A percentile compares a stretch with the other conserved stretches of the same genome.
These are phyloP conservation scores for Paraphoma chrysanthemicola DNA, from an alignment of 2,329 filamentous ascomycete species.

Conservation along the genomic window DNA sequence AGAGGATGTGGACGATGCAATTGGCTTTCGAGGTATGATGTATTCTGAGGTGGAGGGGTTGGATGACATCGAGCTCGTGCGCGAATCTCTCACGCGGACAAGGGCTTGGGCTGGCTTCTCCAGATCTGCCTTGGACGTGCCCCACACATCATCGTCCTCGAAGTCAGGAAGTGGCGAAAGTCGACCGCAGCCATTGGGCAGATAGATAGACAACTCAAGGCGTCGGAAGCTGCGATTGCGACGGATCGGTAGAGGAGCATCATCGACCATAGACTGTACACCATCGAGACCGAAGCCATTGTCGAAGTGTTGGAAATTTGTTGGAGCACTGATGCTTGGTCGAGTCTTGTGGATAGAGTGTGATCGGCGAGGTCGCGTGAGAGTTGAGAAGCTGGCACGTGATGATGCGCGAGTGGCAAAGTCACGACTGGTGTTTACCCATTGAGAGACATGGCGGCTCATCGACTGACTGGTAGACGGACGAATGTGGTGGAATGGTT, in stretches of 20 bases:
- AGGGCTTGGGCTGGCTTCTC: slow-evolving; percentile 42
- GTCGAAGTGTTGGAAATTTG: slow-evolving; percentile 45
- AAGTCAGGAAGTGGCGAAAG: slow-evolving; percentile 51
- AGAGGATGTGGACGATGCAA: slow-evolving; percentile 18
- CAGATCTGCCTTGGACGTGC: slow-evolving; percentile 28
- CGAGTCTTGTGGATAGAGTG: slow-evolving; percentile 28
- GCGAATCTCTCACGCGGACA: slow-evolving; percentile 39
- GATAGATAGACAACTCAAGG: slow-evolving; percentile 49
- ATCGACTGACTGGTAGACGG: slow-evolving; percentile 46
- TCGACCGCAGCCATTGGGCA: slow-evolving; percentile 36
- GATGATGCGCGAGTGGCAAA: slow-evolving; percentile 45
- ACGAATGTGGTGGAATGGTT: slow-evolving; percentile 33
- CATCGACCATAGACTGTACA: slow-evolving; percentile 42
- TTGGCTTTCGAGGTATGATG: slow-evolving; percentile 42
- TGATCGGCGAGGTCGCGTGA: slow-evolving; percentile 39
- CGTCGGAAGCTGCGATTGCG: slow-evolving; percentile 47
- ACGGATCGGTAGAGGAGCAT: slow-evolving; percentile 38
- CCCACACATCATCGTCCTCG: slow-evolving; percentile 34
- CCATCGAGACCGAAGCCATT: slow-evolving; percentile 29
- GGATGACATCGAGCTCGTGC: slow-evolving; percentile 35
- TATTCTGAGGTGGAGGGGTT: slow-evolving; percentile 32
- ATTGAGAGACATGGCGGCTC: slow-evolving; percentile 45
- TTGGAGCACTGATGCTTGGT: slow-evolving; percentile 45
- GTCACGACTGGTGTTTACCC: slow-evolving; percentile 43
- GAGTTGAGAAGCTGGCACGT: slow-evolving; percentile 39